These are phyloP conservation scores for Trichoderma endophyticum DNA, from an alignment of 2,329 filamentous ascomycete genomes.

Conservation along the genomic window DNA sequence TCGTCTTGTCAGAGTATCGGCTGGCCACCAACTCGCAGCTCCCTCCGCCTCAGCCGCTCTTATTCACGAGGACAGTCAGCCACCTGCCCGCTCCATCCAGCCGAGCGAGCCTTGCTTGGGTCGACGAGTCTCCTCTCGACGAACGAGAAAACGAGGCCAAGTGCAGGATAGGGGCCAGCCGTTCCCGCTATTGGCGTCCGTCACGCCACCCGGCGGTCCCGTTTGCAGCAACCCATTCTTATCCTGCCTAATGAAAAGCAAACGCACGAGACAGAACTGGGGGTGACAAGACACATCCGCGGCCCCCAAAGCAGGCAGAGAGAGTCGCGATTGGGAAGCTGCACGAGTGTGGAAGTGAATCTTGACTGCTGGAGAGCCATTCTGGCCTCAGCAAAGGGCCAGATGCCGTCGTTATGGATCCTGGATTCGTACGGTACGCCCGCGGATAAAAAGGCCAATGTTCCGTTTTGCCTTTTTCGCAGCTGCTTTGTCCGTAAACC, in stretches of 20 bases:
- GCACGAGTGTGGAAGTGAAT: not conserved
- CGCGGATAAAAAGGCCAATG: conserved; percentile 8
- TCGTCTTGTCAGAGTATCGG: conserved; percentile 11
- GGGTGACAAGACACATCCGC: conserved; percentile 1
- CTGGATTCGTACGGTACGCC: not conserved
- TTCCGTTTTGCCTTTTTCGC: conserved; percentile 15
- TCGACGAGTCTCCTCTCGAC: conserved; percentile 5
- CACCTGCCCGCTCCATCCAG: conserved; percentile 14
- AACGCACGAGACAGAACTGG: conserved; percentile 1
- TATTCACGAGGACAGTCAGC: conserved; percentile 17
- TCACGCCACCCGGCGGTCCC: conserved; percentile 18
- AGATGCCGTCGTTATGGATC: conserved; percentile 4
- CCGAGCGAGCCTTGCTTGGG: not conserved
- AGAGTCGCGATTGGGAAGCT: conserved; percentile 11
- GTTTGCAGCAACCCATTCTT: conserved; percentile 12
- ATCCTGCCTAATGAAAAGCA: not conserved
- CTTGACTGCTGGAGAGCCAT: not conserved
- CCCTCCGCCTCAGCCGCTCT: conserved; percentile 14
- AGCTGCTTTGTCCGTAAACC: not conserved
- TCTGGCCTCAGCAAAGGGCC: not conserved
- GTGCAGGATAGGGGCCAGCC: not conserved
- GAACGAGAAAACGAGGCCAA: conserved; percentile 4
- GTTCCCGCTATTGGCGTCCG: conserved; percentile 10
- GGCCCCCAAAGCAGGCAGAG: not conserved
- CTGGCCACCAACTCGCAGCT: conserved; percentile 14